These are phyloP conservation scores for Gastrodia elata DNA, from an alignment of 106 monocot species.

Conservation along the genomic window DNA sequence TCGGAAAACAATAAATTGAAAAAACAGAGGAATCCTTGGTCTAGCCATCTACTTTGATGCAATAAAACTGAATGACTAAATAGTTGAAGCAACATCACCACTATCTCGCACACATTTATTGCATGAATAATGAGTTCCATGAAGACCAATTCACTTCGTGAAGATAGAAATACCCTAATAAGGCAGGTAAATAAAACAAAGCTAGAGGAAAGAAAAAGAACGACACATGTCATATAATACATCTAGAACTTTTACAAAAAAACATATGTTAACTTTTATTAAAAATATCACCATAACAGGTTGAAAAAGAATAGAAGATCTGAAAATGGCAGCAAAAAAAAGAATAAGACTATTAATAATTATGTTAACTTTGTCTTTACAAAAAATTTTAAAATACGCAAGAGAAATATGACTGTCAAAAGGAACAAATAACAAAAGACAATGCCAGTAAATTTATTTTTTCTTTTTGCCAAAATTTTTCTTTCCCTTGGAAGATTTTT, in stretches of 20 bases:
- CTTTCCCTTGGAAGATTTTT: slow-evolving; percentile 30
- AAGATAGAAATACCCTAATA: not conserved
- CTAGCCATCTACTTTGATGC: not conserved
- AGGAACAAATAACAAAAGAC: not conserved
- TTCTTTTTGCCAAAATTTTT: slow-evolving; percentile 25
- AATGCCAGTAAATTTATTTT: slow-evolving; percentile 1
- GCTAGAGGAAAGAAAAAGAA: not conserved
- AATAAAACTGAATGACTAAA: not conserved
- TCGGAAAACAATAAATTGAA: not conserved
- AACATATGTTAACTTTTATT: not conserved
- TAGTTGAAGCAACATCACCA: not conserved
- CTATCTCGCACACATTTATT: not conserved
- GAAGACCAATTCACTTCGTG: not conserved
- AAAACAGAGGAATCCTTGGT: not conserved
- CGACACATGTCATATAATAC: not conserved
- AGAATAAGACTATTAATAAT: not conserved
- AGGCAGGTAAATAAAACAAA: not conserved
- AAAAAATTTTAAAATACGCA: not conserved
- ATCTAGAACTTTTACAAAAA: not conserved
- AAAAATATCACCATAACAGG: not conserved
- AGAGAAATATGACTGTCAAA: not conserved
- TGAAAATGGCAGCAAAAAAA: not conserved
- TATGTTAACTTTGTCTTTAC: not conserved
- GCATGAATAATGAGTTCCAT: not conserved
- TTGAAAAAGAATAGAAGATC: not conserved